Conservation (phyloP, 306 rosid genomes). For the Lotus japonicus region DNA sequence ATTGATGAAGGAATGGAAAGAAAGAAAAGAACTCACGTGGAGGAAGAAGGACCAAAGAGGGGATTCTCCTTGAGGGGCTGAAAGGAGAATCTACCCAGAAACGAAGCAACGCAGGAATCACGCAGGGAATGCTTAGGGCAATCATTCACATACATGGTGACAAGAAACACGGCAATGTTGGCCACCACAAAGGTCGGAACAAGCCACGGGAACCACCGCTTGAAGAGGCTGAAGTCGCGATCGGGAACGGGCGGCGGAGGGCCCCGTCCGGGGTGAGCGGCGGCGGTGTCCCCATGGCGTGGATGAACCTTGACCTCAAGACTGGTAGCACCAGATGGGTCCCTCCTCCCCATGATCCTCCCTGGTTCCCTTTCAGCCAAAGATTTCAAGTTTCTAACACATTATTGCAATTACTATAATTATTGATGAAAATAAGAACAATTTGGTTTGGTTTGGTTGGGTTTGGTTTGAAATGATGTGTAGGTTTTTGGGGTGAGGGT, state of each 20-base stretch:
- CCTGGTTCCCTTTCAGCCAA: too few relatives aligned
- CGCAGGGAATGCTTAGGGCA: constrained; percentile 42
- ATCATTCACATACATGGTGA: constrained; percentile 55
- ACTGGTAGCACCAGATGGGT: too few relatives aligned
- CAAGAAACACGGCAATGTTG: constrained; percentile 41
- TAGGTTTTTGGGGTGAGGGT: neutral
- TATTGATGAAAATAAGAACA: neutral
- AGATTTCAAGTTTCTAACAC: constrained; percentile 16
- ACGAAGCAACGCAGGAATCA: constrained; percentile 40
- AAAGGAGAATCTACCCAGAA: constrained; percentile 73
- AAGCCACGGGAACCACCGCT: constrained; percentile 64
- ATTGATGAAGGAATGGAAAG: neutral
- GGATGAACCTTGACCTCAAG: constrained; percentile 31
- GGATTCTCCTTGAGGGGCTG: constrained; percentile 79
- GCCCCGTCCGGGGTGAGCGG: constrained; percentile 25
- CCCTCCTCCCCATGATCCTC: too few relatives aligned
- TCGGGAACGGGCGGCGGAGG: constrained; percentile 10
- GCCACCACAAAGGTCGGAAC: constrained; percentile 61
- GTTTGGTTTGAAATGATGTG: too few relatives aligned
- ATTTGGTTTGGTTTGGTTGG: too few relatives aligned
- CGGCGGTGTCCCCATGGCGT: constrained; percentile 18
- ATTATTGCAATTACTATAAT: neutral
- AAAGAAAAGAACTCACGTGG: constrained; percentile 38
- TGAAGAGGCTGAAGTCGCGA: constrained; percentile 35
- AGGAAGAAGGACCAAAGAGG: constrained; percentile 77